phyloP scores from a whole-genome alignment of 2,329 filamentous ascomycete genomes.

The Calonectria montana region DNA sequence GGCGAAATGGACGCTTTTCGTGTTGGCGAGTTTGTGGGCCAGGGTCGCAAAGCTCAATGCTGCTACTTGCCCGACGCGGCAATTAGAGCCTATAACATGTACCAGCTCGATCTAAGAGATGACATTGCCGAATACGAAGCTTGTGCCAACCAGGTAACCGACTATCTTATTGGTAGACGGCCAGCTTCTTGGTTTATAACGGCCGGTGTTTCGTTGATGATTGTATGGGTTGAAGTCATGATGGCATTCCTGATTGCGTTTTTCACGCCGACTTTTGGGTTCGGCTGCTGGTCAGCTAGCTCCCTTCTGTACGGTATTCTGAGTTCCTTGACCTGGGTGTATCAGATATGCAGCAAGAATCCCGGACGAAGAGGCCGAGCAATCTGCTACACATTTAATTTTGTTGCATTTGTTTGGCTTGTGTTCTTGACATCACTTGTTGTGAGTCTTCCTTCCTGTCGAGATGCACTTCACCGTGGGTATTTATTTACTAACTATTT shows the following conservation, averaged over 20 bases:
- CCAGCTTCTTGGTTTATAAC: conserved; percentile 11
- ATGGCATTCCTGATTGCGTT: conserved; percentile 18
- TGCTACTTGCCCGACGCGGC: conserved; percentile 2
- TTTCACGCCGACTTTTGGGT: conserved; percentile 12
- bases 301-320: conserved; percentile 1
- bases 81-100: neutral
- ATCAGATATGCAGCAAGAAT: conserved; percentile 1
- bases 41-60: conserved; percentile 10
- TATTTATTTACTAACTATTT: neutral
- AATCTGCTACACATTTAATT: conserved; percentile 5
- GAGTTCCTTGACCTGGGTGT: conserved; percentile 11
- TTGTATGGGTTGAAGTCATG: conserved; percentile 20
- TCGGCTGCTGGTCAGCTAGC: conserved; percentile 9
- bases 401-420: conserved; percentile 8
- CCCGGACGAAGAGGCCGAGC: neutral
- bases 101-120: neutral
- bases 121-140: conserved; percentile 6
- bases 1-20: neutral
- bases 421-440: conserved; percentile 12
- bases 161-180: conserved; percentile 8
- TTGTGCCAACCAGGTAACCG: neutral
- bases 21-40: conserved; percentile 14
- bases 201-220: neutral
- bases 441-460: neutral
- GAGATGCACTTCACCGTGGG: neutral